phyloP scores from a whole-genome alignment of 192 early-diverging fungal species.

The Lunasporangiospora selenospora region DNA sequence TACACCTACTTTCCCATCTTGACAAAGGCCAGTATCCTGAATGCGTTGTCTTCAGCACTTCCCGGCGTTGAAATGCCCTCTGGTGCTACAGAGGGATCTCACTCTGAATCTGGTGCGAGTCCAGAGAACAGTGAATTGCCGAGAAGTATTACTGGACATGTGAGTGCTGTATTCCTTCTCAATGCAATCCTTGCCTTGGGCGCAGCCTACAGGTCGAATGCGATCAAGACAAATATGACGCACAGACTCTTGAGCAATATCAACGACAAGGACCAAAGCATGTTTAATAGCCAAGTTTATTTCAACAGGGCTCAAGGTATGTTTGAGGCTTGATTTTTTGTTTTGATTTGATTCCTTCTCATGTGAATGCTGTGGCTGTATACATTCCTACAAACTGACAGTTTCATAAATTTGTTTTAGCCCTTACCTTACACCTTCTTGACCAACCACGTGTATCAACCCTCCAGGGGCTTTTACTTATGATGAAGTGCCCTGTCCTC shows the following conservation, averaged over 20 bases:
- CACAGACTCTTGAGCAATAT: slow-evolving; percentile 13
- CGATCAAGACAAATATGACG: slow-evolving; percentile 22
- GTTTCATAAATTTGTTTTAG: slow-evolving; percentile 1
- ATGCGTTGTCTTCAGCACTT: slow-evolving; percentile 27
- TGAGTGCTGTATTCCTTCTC: slow-evolving; percentile 35
- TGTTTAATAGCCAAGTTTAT: slow-evolving; percentile 21
- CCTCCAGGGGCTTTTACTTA: slow-evolving; percentile 28
- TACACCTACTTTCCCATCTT: slow-evolving; percentile 37
- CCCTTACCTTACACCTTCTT: slow-evolving; percentile 31
- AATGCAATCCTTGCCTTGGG: slow-evolving; percentile 46
- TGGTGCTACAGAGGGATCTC: slow-evolving; percentile 1
- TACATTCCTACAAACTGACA: neutral
- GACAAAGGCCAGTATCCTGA: slow-evolving; percentile 35
- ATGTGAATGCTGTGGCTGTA: no score
- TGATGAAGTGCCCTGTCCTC: slow-evolving; percentile 43
- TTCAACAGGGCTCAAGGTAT: slow-evolving; percentile 37
- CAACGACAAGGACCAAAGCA: neutral
- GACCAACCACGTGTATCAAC: slow-evolving; percentile 39
- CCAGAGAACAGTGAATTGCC: slow-evolving; percentile 5
- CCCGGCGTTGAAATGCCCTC: slow-evolving; percentile 8
- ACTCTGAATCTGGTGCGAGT: neutral
- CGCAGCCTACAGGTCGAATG: slow-evolving; percentile 38
- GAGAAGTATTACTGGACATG: slow-evolving; percentile 37
- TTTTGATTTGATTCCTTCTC: neutral
- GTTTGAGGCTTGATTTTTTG: neutral